A percentile compares a stretch with the other conserved stretches of the same genome.
Evolutionary conservation across 2,329 filamentous ascomycete genomes (phyloP).

Genomic region (Claviceps purpurea): DNA sequence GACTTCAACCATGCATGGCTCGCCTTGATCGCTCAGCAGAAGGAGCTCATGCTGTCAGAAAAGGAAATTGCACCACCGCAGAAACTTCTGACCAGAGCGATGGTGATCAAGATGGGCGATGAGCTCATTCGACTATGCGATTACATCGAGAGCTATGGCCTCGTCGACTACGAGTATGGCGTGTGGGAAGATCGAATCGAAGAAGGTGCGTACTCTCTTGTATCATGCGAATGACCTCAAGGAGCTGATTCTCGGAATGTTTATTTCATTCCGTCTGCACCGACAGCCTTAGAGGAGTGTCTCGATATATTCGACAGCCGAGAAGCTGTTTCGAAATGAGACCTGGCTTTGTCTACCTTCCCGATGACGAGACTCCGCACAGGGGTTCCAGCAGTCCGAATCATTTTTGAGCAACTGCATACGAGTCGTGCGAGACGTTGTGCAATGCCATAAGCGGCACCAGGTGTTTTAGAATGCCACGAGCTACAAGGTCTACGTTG

Average conservation of each 20-base stretch:
- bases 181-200: slow-evolving; percentile 92
- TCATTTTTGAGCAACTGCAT: no score
- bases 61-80: slow-evolving; percentile 43
- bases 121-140: slow-evolving; percentile 76
- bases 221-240: not conserved
- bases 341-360: not conserved
- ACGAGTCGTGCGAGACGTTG: not conserved
- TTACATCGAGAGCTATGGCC: slow-evolving; percentile 73
- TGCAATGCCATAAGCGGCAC: no score
- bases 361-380: no score
- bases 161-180: slow-evolving; percentile 95
- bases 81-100: slow-evolving; percentile 53
- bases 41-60: slow-evolving; percentile 53
- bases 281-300: slow-evolving; percentile 3
- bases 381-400: no score
- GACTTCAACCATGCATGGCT: slow-evolving; percentile 94
- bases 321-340: not conserved
- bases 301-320: slow-evolving; percentile 3
- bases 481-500: not conserved
- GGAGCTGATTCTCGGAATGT: not conserved
- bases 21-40: slow-evolving; percentile 68
- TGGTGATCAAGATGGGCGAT: slow-evolving; percentile 65
- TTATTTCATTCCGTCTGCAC: not conserved
- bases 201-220: slow-evolving; percentile 43
- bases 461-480: no score